Percentiles rank a stretch among this genome's conserved stretches.
phyloP scores from a whole-genome alignment of 192 early-diverging fungal genomes.

The Umbelopsis ramanniana region DNA sequence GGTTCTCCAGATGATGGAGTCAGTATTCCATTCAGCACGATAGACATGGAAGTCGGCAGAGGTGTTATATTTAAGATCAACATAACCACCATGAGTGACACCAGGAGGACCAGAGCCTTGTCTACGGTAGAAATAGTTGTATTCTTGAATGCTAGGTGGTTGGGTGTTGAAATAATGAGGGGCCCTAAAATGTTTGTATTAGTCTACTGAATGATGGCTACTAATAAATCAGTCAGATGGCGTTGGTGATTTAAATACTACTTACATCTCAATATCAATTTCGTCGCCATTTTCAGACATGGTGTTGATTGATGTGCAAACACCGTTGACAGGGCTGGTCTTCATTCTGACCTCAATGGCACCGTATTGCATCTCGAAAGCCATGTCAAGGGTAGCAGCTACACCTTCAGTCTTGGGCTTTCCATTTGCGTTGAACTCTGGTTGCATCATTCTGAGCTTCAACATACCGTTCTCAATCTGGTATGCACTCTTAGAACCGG shows the following conservation, averaged over 20 bases:
- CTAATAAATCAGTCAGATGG: no score
- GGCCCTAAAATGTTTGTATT: not conserved
- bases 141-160: conserved; percentile 25
- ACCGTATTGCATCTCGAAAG: conserved; percentile 44
- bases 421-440: not conserved
- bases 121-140: conserved; percentile 48
- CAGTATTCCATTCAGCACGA: conserved; percentile 41
- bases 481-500: conserved; percentile 11
- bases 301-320: conserved; percentile 30
- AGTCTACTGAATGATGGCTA: no score
- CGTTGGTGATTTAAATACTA: not conserved
- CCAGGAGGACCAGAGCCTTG: conserved; percentile 6
- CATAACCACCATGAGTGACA: conserved; percentile 28
- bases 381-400: conserved; percentile 15
- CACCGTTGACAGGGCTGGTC: conserved; percentile 29
- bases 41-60: conserved; percentile 45
- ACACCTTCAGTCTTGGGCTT: not conserved
- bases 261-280: conserved; percentile 52
- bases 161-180: conserved; percentile 34
- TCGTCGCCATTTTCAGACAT: conserved; percentile 48
- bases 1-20: conserved; percentile 39
- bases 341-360: conserved; percentile 39
- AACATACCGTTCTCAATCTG: not conserved
- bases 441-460: conserved; percentile 4
- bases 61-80: conserved; percentile 7